Base-by-base conservation (phyloP, 2,329 filamentous ascomycete genomes). In the Capronia americana region DNA sequence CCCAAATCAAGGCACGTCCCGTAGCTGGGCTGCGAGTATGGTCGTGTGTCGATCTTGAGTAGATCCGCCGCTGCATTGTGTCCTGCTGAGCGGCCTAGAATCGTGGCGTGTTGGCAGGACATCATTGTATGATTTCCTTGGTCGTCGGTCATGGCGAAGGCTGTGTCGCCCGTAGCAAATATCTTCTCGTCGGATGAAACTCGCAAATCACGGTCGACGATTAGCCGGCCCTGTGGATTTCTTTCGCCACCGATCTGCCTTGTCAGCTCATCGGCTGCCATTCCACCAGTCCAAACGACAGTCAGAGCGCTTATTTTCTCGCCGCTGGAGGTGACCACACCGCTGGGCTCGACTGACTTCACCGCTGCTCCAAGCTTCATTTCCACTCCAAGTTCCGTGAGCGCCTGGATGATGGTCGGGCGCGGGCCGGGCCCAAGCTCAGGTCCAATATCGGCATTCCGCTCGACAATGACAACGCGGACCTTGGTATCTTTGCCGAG, bases 61-160 rank as follows among this genome's bases (percentile, higher is more conserved):
- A 81, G 64, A 28, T 78, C 75, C 2, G 76, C 76, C 1, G 76
- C 75, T 0, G 76, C 75, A 63, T 78, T 79, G 50, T 79, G 61
- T 0, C 77, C 76, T 0, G 76, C 72, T 2, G 75, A 63, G 0
- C 78, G 77, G 3, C 79, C 79, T 0, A 80, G 73, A 1, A 69
- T 48, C 17, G 75, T 57, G 1, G 79, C 79, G 57, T 81, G 79
- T 67, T 81, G 79, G 63, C 79, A 81, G 1, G 75, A 79, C 76
- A 79, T 80, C 20, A 79, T 54, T 1, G 75, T 71, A 20, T 72
- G 41, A 41, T 79, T 71, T 2, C 74, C 75, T 0, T 74, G 48
- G 0, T 57, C 58, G 34, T 75, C 73, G 11, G 71, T 65, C 4
- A 54, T 14, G 1, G 65, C 73, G 56, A 55, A 63, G 4, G 78